Evolutionary conservation across 129 eudicot genomes (phyloP).

Genomic region (Centrapalus pauciflorus): DNA sequence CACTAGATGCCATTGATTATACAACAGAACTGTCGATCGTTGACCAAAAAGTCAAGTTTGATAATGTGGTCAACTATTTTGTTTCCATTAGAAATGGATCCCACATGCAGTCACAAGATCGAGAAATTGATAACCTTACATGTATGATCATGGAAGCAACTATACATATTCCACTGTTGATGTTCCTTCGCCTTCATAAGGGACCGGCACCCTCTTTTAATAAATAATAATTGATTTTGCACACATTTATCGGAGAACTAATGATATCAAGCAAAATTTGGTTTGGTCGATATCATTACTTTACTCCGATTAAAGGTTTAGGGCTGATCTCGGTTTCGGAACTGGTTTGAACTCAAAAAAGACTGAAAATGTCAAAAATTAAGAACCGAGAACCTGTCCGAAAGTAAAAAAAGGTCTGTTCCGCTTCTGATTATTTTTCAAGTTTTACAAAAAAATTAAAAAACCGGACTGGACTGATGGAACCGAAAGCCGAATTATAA

Average conservation of each 20-base stretch:
- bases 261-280: too few species aligned
- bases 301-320: too few species aligned
- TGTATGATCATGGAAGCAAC: slow-evolving; percentile 16
- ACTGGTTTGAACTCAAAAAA: too few species aligned
- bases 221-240: slow-evolving; percentile 6
- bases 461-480: too few species aligned
- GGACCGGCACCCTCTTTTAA: background rate
- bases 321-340: too few species aligned
- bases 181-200: background rate
- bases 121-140: background rate
- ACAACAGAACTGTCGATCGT: background rate
- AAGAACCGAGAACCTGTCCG: too few species aligned
- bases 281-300: too few species aligned
- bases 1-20: background rate
- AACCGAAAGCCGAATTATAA: too few species aligned
- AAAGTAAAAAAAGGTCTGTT: too few species aligned
- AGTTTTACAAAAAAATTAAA: too few species aligned
- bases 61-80: slow-evolving; percentile 15
- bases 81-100: background rate
- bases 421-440: too few species aligned
- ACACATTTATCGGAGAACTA: slow-evolving; percentile 3
- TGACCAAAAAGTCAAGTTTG: background rate
- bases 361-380: too few species aligned
- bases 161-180: slow-evolving; percentile 3
- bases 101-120: background rate